phyloP scores from a whole-genome alignment of 2,329 filamentous ascomycete genomes.

The Ophiostoma ulmi region DNA sequence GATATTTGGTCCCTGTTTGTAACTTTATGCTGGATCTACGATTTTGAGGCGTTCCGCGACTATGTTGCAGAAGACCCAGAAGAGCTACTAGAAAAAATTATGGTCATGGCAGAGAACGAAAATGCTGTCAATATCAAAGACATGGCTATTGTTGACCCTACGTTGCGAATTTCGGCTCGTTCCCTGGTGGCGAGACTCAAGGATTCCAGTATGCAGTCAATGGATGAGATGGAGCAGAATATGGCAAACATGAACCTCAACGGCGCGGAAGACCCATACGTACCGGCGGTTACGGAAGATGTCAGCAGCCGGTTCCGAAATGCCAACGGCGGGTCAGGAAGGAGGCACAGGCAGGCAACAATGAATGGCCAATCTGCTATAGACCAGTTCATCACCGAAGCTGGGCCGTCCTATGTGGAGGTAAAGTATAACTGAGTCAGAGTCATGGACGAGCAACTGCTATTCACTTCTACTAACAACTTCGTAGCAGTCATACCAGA shows the following conservation, averaged over 20 bases:
- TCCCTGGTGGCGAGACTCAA: constrained; percentile 16
- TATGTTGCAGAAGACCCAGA: constrained; percentile 11
- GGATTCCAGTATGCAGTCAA: not conserved
- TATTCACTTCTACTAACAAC: not conserved
- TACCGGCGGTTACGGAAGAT: not conserved
- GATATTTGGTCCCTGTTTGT: constrained; percentile 36
- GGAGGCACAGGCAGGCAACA: not conserved
- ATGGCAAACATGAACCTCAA: not conserved
- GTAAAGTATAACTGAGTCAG: not conserved
- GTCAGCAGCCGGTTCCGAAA: not conserved
- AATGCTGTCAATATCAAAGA: constrained; percentile 9
- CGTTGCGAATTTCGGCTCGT: constrained; percentile 9
- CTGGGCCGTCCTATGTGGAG: not conserved
- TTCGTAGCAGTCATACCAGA: not conserved
- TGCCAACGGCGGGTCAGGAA: not conserved
- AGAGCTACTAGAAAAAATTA: constrained; percentile 27
- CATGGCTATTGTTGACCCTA: constrained; percentile 18
- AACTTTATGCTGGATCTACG: constrained; percentile 31
- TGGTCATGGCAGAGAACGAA: not conserved
- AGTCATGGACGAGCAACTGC: not conserved
- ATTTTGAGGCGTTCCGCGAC: constrained; percentile 27
- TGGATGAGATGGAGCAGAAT: not conserved
- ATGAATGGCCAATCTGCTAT: constrained; percentile 17
- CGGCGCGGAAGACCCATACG: not conserved
- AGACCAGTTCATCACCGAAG: not conserved